Conservation (phyloP, 441 rosid species). For the Pelargonium citronellum region DNA sequence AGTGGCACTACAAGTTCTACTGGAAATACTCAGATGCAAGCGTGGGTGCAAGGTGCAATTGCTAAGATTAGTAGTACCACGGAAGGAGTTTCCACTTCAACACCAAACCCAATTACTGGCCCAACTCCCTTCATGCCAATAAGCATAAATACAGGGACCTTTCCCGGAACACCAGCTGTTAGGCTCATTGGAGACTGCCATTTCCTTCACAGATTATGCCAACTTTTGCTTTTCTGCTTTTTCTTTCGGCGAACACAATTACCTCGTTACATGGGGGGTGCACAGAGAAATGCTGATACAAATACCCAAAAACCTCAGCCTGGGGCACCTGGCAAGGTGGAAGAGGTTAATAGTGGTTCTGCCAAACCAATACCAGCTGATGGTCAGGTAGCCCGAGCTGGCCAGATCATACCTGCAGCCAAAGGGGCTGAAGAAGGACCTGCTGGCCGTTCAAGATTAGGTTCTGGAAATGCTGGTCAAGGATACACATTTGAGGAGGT, state of each 20-base stretch:
- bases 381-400: slow-evolving; percentile 59
- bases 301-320: slow-evolving; percentile 71
- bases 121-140: slow-evolving; percentile 91
- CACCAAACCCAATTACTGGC: slow-evolving; percentile 73
- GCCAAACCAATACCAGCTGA: slow-evolving; percentile 63
- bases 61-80: slow-evolving; percentile 86
- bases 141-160: slow-evolving; percentile 97
- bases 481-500: slow-evolving; percentile 99
- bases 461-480: slow-evolving; percentile 98
- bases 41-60: slow-evolving; percentile 99
- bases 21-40: slow-evolving; percentile 94
- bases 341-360: slow-evolving; percentile 63
- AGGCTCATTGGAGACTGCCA: slow-evolving; percentile 99
- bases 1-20: slow-evolving; percentile 69
- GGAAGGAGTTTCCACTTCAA: slow-evolving; percentile 63
- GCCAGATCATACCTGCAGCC: slow-evolving; percentile 59
- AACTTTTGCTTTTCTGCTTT: slow-evolving; percentile 88
- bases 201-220: slow-evolving; percentile 96
- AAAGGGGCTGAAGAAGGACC: slow-evolving; percentile 84
- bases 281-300: slow-evolving; percentile 64
- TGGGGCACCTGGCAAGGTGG: slow-evolving; percentile 61
- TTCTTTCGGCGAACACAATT: slow-evolving; percentile 71
- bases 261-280: slow-evolving; percentile 44
- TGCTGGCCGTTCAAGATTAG: slow-evolving; percentile 68
- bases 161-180: slow-evolving; percentile 99